These are phyloP conservation scores for Scedosporium apiospermum DNA, from an alignment of 2,329 filamentous ascomycete genomes.

Conservation along the genomic window DNA sequence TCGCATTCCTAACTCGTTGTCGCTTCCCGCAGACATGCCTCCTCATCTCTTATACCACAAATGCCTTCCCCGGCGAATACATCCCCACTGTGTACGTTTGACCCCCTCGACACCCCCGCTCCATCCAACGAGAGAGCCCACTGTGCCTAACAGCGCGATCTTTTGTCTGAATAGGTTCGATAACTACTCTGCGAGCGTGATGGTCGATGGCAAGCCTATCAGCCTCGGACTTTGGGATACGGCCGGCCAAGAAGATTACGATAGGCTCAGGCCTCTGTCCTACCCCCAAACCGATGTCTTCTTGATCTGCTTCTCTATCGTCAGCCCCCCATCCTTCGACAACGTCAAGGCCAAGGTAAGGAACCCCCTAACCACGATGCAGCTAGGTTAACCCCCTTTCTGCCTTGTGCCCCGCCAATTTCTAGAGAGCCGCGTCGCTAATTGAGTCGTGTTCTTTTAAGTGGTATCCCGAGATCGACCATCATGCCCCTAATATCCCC, in stretches of 20 bases:
- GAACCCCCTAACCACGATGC: too few relatives aligned
- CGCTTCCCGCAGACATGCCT: constrained; percentile 69
- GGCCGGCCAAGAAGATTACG: constrained; percentile 97
- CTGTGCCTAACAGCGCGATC: constrained; percentile 4
- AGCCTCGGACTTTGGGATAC: constrained; percentile 98
- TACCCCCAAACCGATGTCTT: constrained; percentile 99
- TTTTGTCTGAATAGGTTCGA: constrained; percentile 60
- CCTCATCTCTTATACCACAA: constrained; percentile 97
- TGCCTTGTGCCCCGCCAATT: too few relatives aligned
- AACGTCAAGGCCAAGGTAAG: constrained; percentile 97
- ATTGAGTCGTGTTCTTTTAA: constrained; percentile 24
- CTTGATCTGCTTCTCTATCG: constrained; percentile 96
- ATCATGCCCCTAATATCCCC: constrained; percentile 88
- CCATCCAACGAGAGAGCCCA: not conserved
- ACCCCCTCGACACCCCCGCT: not conserved
- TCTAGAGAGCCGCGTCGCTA: not conserved
- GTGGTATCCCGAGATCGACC: constrained; percentile 97
- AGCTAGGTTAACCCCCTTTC: too few relatives aligned
- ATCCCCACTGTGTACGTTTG: constrained; percentile 88
- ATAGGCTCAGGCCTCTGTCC: constrained; percentile 84
- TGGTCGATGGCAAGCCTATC: constrained; percentile 97
- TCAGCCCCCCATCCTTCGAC: constrained; percentile 94
- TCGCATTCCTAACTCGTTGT: constrained; percentile 18
- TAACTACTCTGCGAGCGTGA: constrained; percentile 98
- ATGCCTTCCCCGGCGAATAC: constrained; percentile 99